These are phyloP conservation scores for Inga leiocalycina DNA, from an alignment of 306 rosid genomes.

Conservation along the genomic window DNA sequence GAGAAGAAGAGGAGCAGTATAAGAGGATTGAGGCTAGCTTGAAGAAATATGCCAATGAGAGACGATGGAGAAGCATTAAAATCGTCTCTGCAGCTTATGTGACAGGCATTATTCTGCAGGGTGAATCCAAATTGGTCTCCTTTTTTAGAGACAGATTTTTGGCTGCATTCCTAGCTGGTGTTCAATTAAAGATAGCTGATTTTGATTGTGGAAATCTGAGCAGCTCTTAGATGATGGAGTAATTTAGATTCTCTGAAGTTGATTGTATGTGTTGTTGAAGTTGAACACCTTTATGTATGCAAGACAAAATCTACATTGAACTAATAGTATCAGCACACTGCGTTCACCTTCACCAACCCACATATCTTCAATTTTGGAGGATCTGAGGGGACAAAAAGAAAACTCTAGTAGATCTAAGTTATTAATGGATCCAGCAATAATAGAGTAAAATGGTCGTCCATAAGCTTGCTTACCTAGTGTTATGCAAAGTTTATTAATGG, in stretches of 20 bases:
- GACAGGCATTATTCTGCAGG: not conserved
- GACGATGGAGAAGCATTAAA: not conserved
- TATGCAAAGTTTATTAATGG: no score
- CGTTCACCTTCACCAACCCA: not conserved
- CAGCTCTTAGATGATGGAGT: not conserved
- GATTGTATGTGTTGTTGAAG: not conserved
- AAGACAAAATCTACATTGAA: not conserved
- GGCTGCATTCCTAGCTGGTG: not conserved
- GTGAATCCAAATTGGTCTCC: not conserved
- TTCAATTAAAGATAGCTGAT: not conserved
- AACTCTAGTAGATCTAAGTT: no score
- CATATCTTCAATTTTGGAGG: not conserved
- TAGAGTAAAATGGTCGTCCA: no score
- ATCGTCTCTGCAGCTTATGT: not conserved
- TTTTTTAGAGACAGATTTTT: not conserved
- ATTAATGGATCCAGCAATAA: not conserved
- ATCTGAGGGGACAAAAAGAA: not conserved
- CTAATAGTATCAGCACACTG: not conserved
- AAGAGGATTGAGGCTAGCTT: not conserved
- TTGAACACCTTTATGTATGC: not conserved
- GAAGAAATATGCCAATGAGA: not conserved
- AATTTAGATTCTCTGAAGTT: not conserved
- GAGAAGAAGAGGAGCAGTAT: not conserved
- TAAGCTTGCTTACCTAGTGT: no score
- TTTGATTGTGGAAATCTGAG: not conserved